phyloP scores from a whole-genome alignment of 805 yeast genomes.

The Ogataea saltuana region DNA sequence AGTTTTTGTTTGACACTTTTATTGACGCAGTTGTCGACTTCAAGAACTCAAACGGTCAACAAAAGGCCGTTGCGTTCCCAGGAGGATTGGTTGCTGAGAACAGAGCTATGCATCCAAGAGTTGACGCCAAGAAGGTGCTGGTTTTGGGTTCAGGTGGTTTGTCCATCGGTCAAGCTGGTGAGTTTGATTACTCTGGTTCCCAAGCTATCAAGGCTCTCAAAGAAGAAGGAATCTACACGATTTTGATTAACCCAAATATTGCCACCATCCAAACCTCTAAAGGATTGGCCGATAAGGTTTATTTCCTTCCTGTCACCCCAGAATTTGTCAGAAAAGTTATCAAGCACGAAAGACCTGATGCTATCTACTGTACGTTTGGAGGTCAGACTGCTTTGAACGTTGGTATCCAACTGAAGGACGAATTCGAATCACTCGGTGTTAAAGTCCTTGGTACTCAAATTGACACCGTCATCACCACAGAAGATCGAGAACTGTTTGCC shows the following conservation, averaged over 20 bases:
- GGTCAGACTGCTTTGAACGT: conserved; percentile 98
- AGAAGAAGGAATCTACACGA: conserved; percentile 96
- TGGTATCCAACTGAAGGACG: conserved; percentile 94
- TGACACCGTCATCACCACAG: conserved; percentile 94
- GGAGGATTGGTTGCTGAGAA: conserved; percentile 81
- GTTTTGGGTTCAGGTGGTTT: conserved; percentile 98
- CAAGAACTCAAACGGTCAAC: conserved; percentile 54
- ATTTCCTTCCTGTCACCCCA: conserved; percentile 95
- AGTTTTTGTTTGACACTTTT: conserved; percentile 92
- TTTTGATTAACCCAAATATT: conserved; percentile 94
- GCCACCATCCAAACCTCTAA: conserved; percentile 98
- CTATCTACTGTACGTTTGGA: conserved; percentile 95
- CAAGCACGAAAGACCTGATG: conserved; percentile 93
- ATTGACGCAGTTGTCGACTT: conserved; percentile 74
- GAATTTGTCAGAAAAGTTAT: conserved; percentile 96
- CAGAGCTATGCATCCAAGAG: conserved; percentile 72
- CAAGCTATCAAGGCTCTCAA: conserved; percentile 98
- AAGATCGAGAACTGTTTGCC: conserved; percentile 96
- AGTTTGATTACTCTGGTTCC: conserved; percentile 97
- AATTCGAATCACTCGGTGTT: conserved; percentile 88
- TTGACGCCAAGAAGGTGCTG: conserved; percentile 84
- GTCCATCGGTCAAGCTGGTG: conserved; percentile 99
- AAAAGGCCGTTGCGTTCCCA: conserved; percentile 83
- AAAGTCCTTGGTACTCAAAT: conserved; percentile 96
- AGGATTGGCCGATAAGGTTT: conserved; percentile 97